Conservation (phyloP, 768 basidiomycete species). For the Cystobasidium tubakii region DNA sequence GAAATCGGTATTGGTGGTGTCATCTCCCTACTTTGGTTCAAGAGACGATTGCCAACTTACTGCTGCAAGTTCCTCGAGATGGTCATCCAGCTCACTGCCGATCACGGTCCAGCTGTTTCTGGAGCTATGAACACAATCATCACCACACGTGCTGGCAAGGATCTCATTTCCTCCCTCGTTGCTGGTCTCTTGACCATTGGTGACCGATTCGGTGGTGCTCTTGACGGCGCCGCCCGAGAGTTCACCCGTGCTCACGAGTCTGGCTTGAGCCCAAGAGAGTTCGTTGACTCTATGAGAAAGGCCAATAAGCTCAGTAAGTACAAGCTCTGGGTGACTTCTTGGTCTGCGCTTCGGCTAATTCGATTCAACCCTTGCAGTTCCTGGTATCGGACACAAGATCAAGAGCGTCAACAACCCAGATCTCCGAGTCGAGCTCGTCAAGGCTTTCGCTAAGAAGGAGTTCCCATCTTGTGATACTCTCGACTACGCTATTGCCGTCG, state of each 20-base stretch:
- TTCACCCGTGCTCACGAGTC: slow-evolving; percentile 86
- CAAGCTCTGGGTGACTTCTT: background rate
- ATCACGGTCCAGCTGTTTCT: slow-evolving; percentile 58
- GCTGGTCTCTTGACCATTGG: slow-evolving; percentile 97
- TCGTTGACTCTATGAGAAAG: slow-evolving; percentile 64
- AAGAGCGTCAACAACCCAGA: slow-evolving; percentile 92
- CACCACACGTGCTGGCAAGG: slow-evolving; percentile 97
- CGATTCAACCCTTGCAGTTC: slow-evolving; percentile 55
- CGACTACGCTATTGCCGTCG: slow-evolving; percentile 73
- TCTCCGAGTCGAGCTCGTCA: slow-evolving; percentile 55
- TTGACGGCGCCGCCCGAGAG: slow-evolving; percentile 94
- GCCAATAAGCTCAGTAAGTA: slow-evolving; percentile 51
- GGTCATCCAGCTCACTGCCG: slow-evolving; percentile 98
- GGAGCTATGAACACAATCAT: slow-evolving; percentile 99
- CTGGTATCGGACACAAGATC: slow-evolving; percentile 99
- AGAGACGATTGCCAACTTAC: slow-evolving; percentile 81
- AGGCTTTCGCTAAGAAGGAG: slow-evolving; percentile 89
- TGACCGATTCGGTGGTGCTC: slow-evolving; percentile 94
- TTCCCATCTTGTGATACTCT: slow-evolving; percentile 75
- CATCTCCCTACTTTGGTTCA: slow-evolving; percentile 94
- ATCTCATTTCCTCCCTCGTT: slow-evolving; percentile 89
- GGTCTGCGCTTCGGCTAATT: background rate
- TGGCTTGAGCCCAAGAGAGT: slow-evolving; percentile 93
- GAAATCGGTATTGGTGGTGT: slow-evolving; percentile 90
- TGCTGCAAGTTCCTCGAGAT: slow-evolving; percentile 99